Evolutionary conservation across 2,329 filamentous ascomycete genomes (phyloP), one percentile per base, ranked within the genome.

Genomic region (Arthrobotrys conoides): DNA sequence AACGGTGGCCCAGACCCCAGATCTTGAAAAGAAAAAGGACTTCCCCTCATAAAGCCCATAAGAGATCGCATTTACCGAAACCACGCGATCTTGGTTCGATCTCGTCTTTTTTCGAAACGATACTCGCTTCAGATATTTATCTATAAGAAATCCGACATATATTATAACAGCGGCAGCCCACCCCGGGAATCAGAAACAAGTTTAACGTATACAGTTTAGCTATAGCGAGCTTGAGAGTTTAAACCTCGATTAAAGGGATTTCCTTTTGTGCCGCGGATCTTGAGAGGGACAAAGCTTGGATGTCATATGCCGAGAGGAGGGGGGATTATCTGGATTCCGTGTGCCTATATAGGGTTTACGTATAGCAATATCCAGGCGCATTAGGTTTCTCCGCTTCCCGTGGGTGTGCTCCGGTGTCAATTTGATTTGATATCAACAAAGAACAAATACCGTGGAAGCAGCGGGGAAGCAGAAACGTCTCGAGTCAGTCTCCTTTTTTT

Each of bases 91-190:
- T 67, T 38, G 33, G 22, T 20, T 64, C 41, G 41, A 49, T 61
- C 57, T 61, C 18, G 36, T 24, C 57, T 41, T n/a, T 14, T 41
- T 41, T 61, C 66, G 67, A 77, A 67, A 77, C 67, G 48, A 55
- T 49, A 55, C 30, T 64, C 51, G 68, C 67, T 66, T 68, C 73
- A 77, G 51, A 71, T 51, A 77, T 61, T 61, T 57, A 73, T 73
- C 48, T 51, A 70, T 61, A 61, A 61, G 33, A 70, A 70, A 22
- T 64, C 67, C 44, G 59, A 44, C 24, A n/a, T 68, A 77, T 63
- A 63, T 57, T 68, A 77, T 63, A 63, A 77, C 51, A 71, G 51
- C 66, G 49, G 51, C 49, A 36, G 18, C 16, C 5, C n/a, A 46
- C 27, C 24, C 30, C 18, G 10, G 49, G 51, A 46, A 33, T 53